Evolutionary conservation across 2,329 filamentous ascomycete species (phyloP).

Genomic region (Trichoderma sp.): DNA sequence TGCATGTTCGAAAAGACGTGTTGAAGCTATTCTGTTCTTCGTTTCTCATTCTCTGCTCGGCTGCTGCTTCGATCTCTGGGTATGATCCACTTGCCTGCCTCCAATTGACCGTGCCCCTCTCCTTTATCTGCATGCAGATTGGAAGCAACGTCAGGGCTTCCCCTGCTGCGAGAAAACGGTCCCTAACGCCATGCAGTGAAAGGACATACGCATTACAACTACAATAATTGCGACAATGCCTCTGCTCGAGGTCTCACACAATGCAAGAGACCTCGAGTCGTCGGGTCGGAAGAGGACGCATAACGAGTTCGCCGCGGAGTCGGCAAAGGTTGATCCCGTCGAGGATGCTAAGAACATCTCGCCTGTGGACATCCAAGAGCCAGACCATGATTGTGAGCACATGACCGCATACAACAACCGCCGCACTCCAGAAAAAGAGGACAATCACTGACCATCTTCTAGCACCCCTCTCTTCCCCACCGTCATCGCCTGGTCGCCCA

Average conservation of each 20-base stretch:
- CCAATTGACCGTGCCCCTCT: neutral
- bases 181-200: neutral
- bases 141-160: neutral
- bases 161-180: neutral
- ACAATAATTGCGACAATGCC: slow-evolving; percentile 45
- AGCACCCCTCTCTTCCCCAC: slow-evolving; percentile 33
- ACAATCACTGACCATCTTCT: neutral
- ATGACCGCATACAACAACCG: slow-evolving; percentile 30
- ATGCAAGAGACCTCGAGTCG: slow-evolving; percentile 50
- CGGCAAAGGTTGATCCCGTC: slow-evolving; percentile 34
- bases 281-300: slow-evolving; percentile 51
- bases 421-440: slow-evolving; percentile 33
- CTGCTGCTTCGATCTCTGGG: too few relatives aligned
- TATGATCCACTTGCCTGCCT: too few relatives aligned
- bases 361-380: slow-evolving; percentile 29
- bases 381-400: slow-evolving; percentile 35
- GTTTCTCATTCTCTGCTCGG: neutral
- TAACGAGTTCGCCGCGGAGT: slow-evolving; percentile 47
- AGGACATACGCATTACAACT: neutral
- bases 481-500: slow-evolving; percentile 43
- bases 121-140: slow-evolving; percentile 1
- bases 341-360: slow-evolving; percentile 32
- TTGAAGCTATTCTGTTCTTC: neutral
- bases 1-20: neutral
- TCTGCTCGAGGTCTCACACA: slow-evolving; percentile 51